phyloP scores from a whole-genome alignment of 768 basidiomycete genomes.

The Xerocomus brunneocitrinus region DNA sequence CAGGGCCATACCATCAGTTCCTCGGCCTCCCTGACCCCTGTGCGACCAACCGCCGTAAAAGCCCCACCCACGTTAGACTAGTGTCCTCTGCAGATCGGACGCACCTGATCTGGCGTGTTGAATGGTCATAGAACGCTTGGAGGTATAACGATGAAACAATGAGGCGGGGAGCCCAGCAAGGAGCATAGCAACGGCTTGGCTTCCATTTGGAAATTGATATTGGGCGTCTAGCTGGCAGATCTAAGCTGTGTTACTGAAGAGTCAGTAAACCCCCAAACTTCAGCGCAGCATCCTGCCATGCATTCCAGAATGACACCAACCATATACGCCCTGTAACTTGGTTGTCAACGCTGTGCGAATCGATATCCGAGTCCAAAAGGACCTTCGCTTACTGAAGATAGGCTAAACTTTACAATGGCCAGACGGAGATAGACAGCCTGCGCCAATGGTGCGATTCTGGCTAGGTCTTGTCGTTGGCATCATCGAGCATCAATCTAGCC shows the following conservation, averaged over 20 bases:
- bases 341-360: too few relatives aligned
- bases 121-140: background rate
- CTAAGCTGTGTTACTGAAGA: background rate
- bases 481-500: background rate
- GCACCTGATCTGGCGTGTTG: background rate
- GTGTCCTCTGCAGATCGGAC: background rate
- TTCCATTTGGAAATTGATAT: background rate
- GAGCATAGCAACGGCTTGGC: background rate
- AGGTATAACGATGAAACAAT: background rate
- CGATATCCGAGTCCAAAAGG: background rate
- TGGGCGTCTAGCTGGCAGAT: background rate
- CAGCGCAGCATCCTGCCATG: too few relatives aligned
- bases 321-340: background rate
- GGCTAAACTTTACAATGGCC: background rate
- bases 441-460: background rate
- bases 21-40: background rate
- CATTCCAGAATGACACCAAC: background rate
- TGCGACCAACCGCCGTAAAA: slow-evolving; percentile 5
- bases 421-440: background rate
- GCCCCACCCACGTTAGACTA: background rate
- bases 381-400: background rate
- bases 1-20: background rate
- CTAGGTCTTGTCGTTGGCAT: background rate
- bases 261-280: background rate
- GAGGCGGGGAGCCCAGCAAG: background rate